Evolutionary conservation across 768 basidiomycete species (phyloP), one percentile per base, ranked within the genome.

Genomic region (Pilatotrama ljubarskyi): DNA sequence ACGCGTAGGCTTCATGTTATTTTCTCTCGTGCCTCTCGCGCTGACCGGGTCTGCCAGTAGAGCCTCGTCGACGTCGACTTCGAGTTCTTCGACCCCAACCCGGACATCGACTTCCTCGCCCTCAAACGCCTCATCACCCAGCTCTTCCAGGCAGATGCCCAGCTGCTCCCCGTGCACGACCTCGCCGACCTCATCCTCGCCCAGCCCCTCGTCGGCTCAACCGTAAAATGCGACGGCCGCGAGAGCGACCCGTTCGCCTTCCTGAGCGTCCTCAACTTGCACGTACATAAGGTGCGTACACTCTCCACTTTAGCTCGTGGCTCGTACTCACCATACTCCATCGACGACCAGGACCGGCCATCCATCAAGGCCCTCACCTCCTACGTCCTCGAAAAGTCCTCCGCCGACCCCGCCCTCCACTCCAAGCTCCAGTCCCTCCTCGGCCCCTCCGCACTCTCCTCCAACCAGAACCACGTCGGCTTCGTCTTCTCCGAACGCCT

Each of bases 181-280:
- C 81, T 99, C 3, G 82, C 90, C 0, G 91, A 95, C 54, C 80
- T 95, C 25, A 83, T 98, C 15, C 74, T 95, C 15, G 76, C 80
- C 0, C 89, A 93, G 65, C 85, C 88, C 0, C 76, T 78, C 13
- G 84, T 95, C 5, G 96, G 96, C 17, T 91, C 91, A 35, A 94
- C 91, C 0, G 86, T 98, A 68, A 98, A 98, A 76, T 92, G 90
- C 11, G 95, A 98, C 72, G 91, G 90, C 3, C 81, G 80, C 51
- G 90, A 92, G 68, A 90, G 91, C 68, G 95, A 97, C 75, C 95
- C 96, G 10, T 95, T 88, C 68, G 94, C 93, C 2, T 77, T 95
- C 43, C 74, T 98, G 53, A 93, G 90, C 6, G 90, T 91, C 43
- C 70, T 98, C 24, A 93, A 96, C 70, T 80, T 94, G 76, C 80